Percentiles rank a stretch among this genome's conserved stretches.
phyloP scores from a whole-genome alignment of 129 eudicot species.

The Heracleum sosnowskyi region DNA sequence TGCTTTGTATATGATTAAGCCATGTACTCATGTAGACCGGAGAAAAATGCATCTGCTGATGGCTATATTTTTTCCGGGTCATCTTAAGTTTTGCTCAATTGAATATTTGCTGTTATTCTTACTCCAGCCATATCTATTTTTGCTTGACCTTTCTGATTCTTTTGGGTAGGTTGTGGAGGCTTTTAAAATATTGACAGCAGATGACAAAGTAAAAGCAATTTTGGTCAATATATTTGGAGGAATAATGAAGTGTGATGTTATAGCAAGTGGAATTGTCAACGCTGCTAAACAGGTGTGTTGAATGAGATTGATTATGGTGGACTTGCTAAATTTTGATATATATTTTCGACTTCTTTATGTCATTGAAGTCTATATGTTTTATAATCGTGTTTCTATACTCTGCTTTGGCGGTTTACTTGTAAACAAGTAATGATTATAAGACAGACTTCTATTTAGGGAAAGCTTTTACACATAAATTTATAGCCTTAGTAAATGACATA shows the following conservation, averaged over 20 bases:
- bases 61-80: neutral
- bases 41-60: neutral
- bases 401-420: neutral
- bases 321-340: neutral
- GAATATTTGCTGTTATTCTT: neutral
- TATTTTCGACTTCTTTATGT: neutral
- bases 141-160: neutral
- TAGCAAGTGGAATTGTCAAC: slow-evolving; percentile 95
- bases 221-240: slow-evolving; percentile 97
- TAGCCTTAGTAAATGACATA: neutral
- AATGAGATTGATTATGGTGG: neutral
- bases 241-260: slow-evolving; percentile 95
- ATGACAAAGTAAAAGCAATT: slow-evolving; percentile 92
- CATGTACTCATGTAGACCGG: neutral
- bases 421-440: neutral
- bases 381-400: neutral
- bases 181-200: slow-evolving; percentile 91
- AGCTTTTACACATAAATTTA: neutral
- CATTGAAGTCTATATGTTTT: neutral
- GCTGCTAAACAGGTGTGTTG: slow-evolving; percentile 82
- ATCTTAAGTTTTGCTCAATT: neutral
- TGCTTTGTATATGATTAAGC: neutral
- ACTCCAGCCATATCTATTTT: neutral
- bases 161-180: slow-evolving; percentile 87
- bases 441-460: neutral